Evolutionary conservation across 805 yeast species (phyloP).

Genomic region (Yamadazyma insecticola): DNA sequence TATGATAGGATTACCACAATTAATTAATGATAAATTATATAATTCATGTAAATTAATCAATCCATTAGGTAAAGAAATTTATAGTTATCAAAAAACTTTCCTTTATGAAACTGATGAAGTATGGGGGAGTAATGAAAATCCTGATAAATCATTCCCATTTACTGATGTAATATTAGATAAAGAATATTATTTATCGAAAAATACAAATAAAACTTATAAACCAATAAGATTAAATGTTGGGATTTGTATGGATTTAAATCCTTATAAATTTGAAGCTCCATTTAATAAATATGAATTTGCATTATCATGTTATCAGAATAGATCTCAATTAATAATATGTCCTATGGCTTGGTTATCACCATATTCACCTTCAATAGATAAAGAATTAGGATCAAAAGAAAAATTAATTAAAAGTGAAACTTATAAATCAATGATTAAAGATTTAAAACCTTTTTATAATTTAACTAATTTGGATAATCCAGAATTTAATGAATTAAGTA

Average conservation of each 20-base stretch:
- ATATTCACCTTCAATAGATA: conserved; percentile 37
- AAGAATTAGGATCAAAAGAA: conserved; percentile 4
- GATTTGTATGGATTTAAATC: conserved; percentile 92
- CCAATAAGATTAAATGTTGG: conserved; percentile 54
- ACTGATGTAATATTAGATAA: conserved; percentile 35
- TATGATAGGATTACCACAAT: conserved; percentile 80
- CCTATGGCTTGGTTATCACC: conserved; percentile 87
- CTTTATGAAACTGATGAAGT: conserved; percentile 72
- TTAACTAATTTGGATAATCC: neutral
- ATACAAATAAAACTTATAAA: conserved; percentile 5
- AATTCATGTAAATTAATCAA: conserved; percentile 69
- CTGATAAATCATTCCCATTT: conserved; percentile 47
- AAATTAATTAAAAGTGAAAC: conserved; percentile 10
- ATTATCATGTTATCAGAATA: conserved; percentile 40
- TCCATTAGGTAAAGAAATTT: conserved; percentile 53
- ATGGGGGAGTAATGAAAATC: conserved; percentile 77
- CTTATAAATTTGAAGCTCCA: conserved; percentile 78
- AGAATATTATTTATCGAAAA: conserved; percentile 11
- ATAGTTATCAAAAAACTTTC: conserved; percentile 72
- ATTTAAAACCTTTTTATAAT: conserved; percentile 1
- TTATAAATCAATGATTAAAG: conserved; percentile 1
- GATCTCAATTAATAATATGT: conserved; percentile 55
- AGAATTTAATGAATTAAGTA: neutral
- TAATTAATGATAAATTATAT: conserved; percentile 35
- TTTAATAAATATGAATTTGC: conserved; percentile 73